Evolutionary conservation across 352 stramenopile genomes (phyloP), one percentile per base, ranked within the genome.

Genomic region (Saprolegnia parasitica): DNA sequence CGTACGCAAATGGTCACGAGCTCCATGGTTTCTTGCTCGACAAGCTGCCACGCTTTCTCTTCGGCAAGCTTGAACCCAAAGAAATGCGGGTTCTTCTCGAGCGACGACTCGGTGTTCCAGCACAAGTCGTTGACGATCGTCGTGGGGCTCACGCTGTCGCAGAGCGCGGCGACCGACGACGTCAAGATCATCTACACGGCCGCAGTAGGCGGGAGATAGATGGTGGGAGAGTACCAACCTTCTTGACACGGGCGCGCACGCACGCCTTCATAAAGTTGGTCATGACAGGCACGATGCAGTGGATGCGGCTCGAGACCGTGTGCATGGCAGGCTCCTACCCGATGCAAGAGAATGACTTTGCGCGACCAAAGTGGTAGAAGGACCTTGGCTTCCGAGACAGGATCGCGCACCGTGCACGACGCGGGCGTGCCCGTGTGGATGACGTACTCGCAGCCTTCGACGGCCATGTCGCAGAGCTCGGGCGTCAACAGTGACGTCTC

Each of bases 1-100:
- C 80, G 45, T 78, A 90, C 83, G 65, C 93, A 94, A 71, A 95
- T 95, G 18, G 87, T 90, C 71, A 95, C 87, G 52, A 95, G 76
- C 72, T 94, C 86, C 63, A 95, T 91, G 23, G 40, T 70, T 56
- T 68, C 56, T 56, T 72, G 66, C 60, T 72, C 56, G 26, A 72
- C 52, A n/a, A 72, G 66, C 35, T 67, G 66, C 56, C 66, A 67
- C 21, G 56, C 56, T 24, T 68, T 72, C 32, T 72, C 66, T 37
- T 72, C 66, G 6, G 66, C 60, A 4, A 72, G 18, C 21, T 72
- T 72, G 39, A 72, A 29, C 10, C 46, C 39, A 11, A 72, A 23
- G 45, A 72, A 72, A 47, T 72, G 66, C 4, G 66, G 66, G 32
- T 72, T 72, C 20, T 56, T 67, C 23, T 72, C 66, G 20, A 67